Percentiles rank a stretch among this genome's conserved stretches.
Evolutionary conservation across 2,329 filamentous ascomycete genomes (phyloP).

Genomic region (Ascochyta clinopodiicola): DNA sequence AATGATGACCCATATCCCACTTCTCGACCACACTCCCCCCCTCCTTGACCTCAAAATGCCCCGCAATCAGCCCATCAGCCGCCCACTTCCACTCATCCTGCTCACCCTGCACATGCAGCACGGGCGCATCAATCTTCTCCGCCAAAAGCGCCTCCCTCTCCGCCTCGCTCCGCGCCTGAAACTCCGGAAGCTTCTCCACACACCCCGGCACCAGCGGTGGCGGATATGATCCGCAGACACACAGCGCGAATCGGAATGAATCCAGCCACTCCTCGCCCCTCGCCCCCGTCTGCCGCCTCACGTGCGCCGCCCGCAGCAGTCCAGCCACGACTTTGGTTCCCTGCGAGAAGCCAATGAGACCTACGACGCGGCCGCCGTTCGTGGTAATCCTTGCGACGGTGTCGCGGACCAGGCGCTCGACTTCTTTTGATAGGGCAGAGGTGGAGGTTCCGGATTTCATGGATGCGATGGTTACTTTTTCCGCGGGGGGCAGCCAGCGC

Average conservation of each 20-base stretch:
- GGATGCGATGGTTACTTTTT: constrained; percentile 23
- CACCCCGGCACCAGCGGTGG: constrained; percentile 36
- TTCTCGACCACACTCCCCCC: constrained; percentile 33
- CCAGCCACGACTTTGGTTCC: constrained; percentile 45
- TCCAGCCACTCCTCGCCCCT: constrained; percentile 22
- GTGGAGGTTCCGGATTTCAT: constrained; percentile 26
- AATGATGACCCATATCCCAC: constrained; percentile 47
- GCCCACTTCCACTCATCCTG: constrained; percentile 47
- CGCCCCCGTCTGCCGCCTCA: constrained; percentile 17
- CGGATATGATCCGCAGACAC: constrained; percentile 37
- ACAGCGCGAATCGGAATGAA: constrained; percentile 29
- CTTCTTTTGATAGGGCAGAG: constrained; percentile 23
- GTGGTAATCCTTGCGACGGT: constrained; percentile 21
- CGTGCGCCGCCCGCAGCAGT: constrained; percentile 33
- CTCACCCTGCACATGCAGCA: constrained; percentile 41
- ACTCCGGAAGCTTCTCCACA: constrained; percentile 12
- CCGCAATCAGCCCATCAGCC: constrained; percentile 39
- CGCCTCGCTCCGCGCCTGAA: background rate
- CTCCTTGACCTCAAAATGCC: constrained; percentile 31
- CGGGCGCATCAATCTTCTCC: constrained; percentile 35
- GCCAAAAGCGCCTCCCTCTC: constrained; percentile 18
- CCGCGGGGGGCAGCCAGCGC: constrained; percentile 37
- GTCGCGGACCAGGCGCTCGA: constrained; percentile 28
- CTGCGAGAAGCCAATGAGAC: constrained; percentile 43
- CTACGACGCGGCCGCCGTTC: constrained; percentile 35